phyloP scores from a whole-genome alignment of 1,284 basidiomycete genomes.

The Trichosporon ovoides region DNA sequence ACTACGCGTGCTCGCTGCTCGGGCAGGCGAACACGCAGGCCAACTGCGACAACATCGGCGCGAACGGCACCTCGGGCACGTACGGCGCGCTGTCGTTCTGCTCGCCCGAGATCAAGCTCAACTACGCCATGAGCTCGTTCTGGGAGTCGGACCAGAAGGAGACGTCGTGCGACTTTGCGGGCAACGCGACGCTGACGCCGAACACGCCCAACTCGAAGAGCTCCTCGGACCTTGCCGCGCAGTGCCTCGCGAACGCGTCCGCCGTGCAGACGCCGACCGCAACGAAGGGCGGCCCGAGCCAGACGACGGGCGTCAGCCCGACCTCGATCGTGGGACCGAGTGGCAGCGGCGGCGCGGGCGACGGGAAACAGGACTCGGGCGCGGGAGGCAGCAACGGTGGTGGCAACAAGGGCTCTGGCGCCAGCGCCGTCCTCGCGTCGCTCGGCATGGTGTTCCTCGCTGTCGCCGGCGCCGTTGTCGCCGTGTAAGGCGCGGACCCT shows the following conservation, averaged over 20 bases:
- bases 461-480: neutral
- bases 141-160: slow-evolving; percentile 63
- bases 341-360: neutral
- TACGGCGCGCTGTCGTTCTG: slow-evolving; percentile 74
- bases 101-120: slow-evolving; percentile 63
- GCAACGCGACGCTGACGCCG: slow-evolving; percentile 62
- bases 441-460: neutral
- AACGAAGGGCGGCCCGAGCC: neutral
- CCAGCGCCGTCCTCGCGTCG: slow-evolving; percentile 1
- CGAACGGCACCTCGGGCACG: slow-evolving; percentile 64
- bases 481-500: neutral
- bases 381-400: neutral
- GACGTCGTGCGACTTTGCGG: slow-evolving; percentile 60
- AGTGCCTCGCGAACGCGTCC: slow-evolving; percentile 12
- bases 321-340: neutral
- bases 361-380: neutral
- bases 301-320: neutral
- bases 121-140: slow-evolving; percentile 75
- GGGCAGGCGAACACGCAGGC: slow-evolving; percentile 56
- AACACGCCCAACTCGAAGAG: neutral
- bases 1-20: slow-evolving; percentile 64
- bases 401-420: slow-evolving; percentile 5
- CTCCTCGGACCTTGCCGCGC: slow-evolving; percentile 7
- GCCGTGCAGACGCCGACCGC: slow-evolving; percentile 13
- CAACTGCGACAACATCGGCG: slow-evolving; percentile 60